A percentile compares a stretch with the other conserved stretches of the same genome.
Conservation (phyloP, 2,329 filamentous ascomycete genomes). For the Myriosclerotinia curreyana region DNA sequence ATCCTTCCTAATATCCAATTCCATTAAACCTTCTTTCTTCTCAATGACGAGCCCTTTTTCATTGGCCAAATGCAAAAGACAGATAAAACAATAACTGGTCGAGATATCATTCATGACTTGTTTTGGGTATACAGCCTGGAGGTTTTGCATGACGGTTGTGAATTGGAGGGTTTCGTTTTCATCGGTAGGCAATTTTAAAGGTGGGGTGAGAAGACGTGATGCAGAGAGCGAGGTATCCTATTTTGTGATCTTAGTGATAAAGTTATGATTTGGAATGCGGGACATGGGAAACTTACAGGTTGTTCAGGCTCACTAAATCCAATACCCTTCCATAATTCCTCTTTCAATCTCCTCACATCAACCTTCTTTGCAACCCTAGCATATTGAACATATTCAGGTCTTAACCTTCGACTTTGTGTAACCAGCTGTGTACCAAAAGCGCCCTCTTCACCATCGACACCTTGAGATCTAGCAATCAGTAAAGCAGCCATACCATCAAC, state of each 20-base stretch:
- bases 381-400: conserved; percentile 69
- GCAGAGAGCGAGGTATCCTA: conserved; percentile 15
- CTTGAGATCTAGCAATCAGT: conserved; percentile 48
- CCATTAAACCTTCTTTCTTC: conserved; percentile 49
- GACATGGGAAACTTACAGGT: conserved; percentile 43
- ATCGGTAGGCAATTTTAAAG: conserved; percentile 36
- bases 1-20: conserved; percentile 61
- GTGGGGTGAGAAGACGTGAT: conserved; percentile 40
- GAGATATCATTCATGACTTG: conserved; percentile 90
- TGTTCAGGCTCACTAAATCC: conserved; percentile 51
- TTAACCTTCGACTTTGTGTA: conserved; percentile 59
- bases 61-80: conserved; percentile 70
- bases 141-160: conserved; percentile 84
- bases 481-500: conserved; percentile 51
- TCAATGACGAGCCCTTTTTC: conserved; percentile 69
- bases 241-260: conserved; percentile 1
- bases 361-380: conserved; percentile 70
- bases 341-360: conserved; percentile 64
- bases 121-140: conserved; percentile 83
- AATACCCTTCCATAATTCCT: conserved; percentile 68
- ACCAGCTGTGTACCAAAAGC: conserved; percentile 66
- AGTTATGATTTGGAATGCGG: not conserved
- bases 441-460: conserved; percentile 40
- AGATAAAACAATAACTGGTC: conserved; percentile 90
- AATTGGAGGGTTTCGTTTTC: conserved; percentile 66